These are phyloP conservation scores for Candida albicans DNA, from an alignment of 1,139 yeast genomes.

Conservation along the genomic window DNA sequence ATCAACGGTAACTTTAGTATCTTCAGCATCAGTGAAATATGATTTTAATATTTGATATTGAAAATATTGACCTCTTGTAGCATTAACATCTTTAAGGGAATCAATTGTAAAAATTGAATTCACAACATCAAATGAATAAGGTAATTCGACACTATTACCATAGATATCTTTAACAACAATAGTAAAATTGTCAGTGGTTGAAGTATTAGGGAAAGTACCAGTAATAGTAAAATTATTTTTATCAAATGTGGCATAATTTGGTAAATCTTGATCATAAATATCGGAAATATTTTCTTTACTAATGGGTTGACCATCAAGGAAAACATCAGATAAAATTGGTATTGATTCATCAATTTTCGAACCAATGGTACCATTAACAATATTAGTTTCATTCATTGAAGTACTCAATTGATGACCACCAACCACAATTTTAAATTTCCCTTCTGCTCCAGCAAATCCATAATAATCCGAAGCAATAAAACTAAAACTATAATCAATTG, in stretches of 20 bases:
- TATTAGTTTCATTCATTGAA: slow-evolving; percentile 48
- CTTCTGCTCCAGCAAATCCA: slow-evolving; percentile 74
- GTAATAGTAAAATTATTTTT: slow-evolving; percentile 43
- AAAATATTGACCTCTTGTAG: slow-evolving; percentile 62
- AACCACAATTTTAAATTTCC: slow-evolving; percentile 68
- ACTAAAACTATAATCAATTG: slow-evolving; percentile 67
- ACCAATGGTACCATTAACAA: slow-evolving; percentile 67
- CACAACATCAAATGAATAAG: slow-evolving; percentile 49
- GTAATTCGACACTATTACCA: slow-evolving; percentile 63
- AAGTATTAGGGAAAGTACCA: slow-evolving; percentile 58
- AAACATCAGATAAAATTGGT: slow-evolving; percentile 59
- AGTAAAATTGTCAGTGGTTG: slow-evolving; percentile 48
- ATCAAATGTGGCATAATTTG: slow-evolving; percentile 59
- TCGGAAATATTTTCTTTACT: slow-evolving; percentile 52
- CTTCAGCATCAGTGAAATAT: slow-evolving; percentile 52
- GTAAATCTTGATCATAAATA: slow-evolving; percentile 49
- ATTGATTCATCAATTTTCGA: slow-evolving; percentile 53
- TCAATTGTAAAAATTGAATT: slow-evolving; percentile 55
- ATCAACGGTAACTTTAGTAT: slow-evolving; percentile 50
- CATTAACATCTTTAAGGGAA: slow-evolving; percentile 58
- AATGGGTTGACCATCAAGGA: slow-evolving; percentile 57
- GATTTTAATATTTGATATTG: slow-evolving; percentile 52
- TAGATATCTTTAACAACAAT: slow-evolving; percentile 61
- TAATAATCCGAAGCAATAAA: slow-evolving; percentile 77
- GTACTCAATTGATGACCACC: slow-evolving; percentile 89